Evolutionary conservation across 169 alveolate species (phyloP), one percentile per base, ranked within the genome.

Genomic region (Neospora caninum): DNA sequence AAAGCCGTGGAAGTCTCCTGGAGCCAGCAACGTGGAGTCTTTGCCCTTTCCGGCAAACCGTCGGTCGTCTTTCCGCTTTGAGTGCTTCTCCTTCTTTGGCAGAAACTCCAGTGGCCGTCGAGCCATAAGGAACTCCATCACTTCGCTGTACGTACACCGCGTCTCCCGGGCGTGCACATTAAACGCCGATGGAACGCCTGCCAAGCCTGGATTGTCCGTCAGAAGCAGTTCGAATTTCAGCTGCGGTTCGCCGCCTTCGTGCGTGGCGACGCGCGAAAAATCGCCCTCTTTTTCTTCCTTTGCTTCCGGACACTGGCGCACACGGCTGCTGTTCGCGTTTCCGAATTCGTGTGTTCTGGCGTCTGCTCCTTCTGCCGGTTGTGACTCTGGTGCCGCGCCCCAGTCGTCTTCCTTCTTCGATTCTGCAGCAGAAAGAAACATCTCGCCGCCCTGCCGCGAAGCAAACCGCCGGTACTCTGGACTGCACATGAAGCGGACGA

Each of bases 401-500:
- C 73, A 22, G 73, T 4, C 4, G n/a, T 49, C 73, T 27, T 64
- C 31, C 73, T 27, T 4, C 73, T 22, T 9, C 73, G 73, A 64
- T 27, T 16, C n/a, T 64, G 34, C 16, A 64, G 84, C 89, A 82
- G 89, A 6, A 31, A 41, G 38, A 38, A 13, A n/a, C 27, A 82
- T 29, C 43, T 36, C 64, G 31, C 89, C 89, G 34, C 41, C 89
- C 38, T 82, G 89, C 38, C 64, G 67, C n/a, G 89, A 39, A 43
- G 38, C 69, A 67, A 82, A 42, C 18, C 89, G 89, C n/a, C 67
- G 64, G 36, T 10, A 82, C 69, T 36, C 38, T 10, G 89, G 89
- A 31, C 89, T 82, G 41, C 89, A 38, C 89, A 82, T 82, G 64
- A 82, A 82, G 67, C 89, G 89, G n/a, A 82, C 41, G 7, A 82